Conservation (phyloP, 1,139 yeast species). For the Diutina rugosa region DNA sequence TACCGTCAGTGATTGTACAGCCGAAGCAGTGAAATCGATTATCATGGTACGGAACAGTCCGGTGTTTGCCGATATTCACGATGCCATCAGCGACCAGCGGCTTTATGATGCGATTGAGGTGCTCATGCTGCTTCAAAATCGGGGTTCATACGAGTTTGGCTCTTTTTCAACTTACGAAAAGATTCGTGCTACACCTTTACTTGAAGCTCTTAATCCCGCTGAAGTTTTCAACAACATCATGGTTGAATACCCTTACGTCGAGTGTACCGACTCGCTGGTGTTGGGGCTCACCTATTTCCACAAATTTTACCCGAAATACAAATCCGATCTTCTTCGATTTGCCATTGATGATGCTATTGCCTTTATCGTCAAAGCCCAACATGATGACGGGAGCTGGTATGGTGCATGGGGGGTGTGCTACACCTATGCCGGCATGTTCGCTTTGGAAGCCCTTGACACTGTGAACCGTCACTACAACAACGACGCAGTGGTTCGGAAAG, state of each 20-base stretch:
- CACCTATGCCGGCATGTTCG: slow-evolving; percentile 97
- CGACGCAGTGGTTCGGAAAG: slow-evolving; percentile 49
- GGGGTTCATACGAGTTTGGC: slow-evolving; percentile 73
- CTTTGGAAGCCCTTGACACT: slow-evolving; percentile 76
- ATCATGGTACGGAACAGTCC: slow-evolving; percentile 75
- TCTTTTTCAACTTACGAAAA: slow-evolving; percentile 88
- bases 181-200: slow-evolving; percentile 67
- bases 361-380: slow-evolving; percentile 59
- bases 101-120: slow-evolving; percentile 64
- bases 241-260: slow-evolving; percentile 98
- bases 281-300: slow-evolving; percentile 77
- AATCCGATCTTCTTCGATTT: slow-evolving; percentile 45
- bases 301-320: slow-evolving; percentile 47
- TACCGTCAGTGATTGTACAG: slow-evolving; percentile 93
- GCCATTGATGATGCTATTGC: slow-evolving; percentile 65
- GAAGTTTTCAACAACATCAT: slow-evolving; percentile 96
- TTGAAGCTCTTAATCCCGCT: slow-evolving; percentile 83
- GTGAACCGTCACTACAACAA: slow-evolving; percentile 54
- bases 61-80: slow-evolving; percentile 28
- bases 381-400: slow-evolving; percentile 88
- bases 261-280: slow-evolving; percentile 92
- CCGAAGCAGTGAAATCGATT: slow-evolving; percentile 90
- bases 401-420: slow-evolving; percentile 98
- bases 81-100: slow-evolving; percentile 34
- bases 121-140: slow-evolving; percentile 56